A percentile compares a stretch with the other conserved stretches of the same genome.
Conservation (phyloP, 805 yeast species). For the Torulaspora maleeae region DNA sequence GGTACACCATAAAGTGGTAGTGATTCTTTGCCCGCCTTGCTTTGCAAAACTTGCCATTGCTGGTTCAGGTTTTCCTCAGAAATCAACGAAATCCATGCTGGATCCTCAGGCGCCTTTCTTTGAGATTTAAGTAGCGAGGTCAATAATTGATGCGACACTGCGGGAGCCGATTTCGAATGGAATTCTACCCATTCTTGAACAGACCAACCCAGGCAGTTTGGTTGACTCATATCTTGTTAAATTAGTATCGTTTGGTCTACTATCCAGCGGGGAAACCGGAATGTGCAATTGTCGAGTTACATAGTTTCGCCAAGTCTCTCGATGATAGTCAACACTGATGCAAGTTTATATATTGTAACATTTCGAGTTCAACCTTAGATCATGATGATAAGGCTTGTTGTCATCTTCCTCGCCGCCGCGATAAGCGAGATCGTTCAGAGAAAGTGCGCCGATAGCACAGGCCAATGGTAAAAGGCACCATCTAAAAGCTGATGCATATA, state of each 20-base stretch:
- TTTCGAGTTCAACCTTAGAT: background rate
- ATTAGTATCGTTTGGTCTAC: background rate
- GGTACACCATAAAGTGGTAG: constrained; percentile 91
- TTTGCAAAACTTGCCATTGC: constrained; percentile 75
- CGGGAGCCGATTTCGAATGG: constrained; percentile 59
- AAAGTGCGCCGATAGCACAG: background rate
- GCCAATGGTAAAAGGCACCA: background rate
- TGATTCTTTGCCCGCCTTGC: constrained; percentile 48
- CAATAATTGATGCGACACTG: constrained; percentile 52
- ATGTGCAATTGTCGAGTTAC: no score
- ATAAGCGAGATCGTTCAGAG: background rate
- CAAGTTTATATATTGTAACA: background rate
- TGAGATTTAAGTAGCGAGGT: constrained; percentile 45
- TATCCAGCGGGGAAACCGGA: no score
- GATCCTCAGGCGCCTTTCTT: constrained; percentile 48
- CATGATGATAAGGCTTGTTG: background rate
- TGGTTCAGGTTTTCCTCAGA: constrained; percentile 55
- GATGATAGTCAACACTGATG: background rate
- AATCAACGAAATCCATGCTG: constrained; percentile 90
- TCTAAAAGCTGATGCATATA: background rate
- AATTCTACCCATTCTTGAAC: constrained; percentile 69
- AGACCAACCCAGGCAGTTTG: constrained; percentile 62
- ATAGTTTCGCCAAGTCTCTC: no score
- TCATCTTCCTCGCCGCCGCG: background rate
- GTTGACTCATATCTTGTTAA: background rate